Percentiles rank a stretch among this genome's conserved stretches.
phyloP scores from a whole-genome alignment of 306 rosid genomes.

The Mucuna pruriens region DNA sequence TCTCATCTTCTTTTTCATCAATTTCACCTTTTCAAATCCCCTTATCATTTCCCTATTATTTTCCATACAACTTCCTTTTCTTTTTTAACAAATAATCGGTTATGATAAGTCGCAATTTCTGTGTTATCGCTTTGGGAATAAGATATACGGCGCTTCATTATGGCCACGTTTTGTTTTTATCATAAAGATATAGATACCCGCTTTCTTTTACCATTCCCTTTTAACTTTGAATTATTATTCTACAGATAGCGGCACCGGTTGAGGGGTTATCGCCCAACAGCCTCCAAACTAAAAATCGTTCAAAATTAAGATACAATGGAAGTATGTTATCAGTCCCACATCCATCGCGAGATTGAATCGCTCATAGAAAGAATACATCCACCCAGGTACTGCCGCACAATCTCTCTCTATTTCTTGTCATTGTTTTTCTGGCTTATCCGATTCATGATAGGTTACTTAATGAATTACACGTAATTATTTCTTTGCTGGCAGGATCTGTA shows the following conservation, averaged over 20 bases:
- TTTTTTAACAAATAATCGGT: not conserved
- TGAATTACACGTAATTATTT: not conserved
- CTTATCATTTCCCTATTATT: not conserved
- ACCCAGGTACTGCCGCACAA: slow-evolving; percentile 59
- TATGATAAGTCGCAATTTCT: not conserved
- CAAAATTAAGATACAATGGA: slow-evolving; percentile 52
- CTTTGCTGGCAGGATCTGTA: slow-evolving; percentile 68
- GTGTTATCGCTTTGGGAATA: slow-evolving; percentile 34
- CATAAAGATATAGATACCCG: slow-evolving; percentile 2
- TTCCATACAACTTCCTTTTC: not conserved
- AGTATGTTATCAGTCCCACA: slow-evolving; percentile 56
- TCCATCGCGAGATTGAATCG: slow-evolving; percentile 72
- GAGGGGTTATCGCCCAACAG: not conserved
- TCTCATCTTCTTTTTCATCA: not conserved
- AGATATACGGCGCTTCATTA: slow-evolving; percentile 48
- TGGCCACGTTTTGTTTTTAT: slow-evolving; percentile 8
- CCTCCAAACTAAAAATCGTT: not conserved
- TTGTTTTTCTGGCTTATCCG: not conserved
- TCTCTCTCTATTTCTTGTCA: not conserved
- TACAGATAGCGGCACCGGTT: slow-evolving; percentile 24
- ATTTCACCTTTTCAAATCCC: not conserved
- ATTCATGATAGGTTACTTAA: not conserved
- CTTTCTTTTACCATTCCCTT: not conserved
- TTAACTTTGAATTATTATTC: slow-evolving; percentile 20
- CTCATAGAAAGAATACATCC: slow-evolving; percentile 88